Percentiles rank a stretch among this genome's conserved stretches.
These are phyloP conservation scores for Aspergillus heteromorphus DNA, from an alignment of 495 filamentous ascomycete species.

Conservation along the genomic window DNA sequence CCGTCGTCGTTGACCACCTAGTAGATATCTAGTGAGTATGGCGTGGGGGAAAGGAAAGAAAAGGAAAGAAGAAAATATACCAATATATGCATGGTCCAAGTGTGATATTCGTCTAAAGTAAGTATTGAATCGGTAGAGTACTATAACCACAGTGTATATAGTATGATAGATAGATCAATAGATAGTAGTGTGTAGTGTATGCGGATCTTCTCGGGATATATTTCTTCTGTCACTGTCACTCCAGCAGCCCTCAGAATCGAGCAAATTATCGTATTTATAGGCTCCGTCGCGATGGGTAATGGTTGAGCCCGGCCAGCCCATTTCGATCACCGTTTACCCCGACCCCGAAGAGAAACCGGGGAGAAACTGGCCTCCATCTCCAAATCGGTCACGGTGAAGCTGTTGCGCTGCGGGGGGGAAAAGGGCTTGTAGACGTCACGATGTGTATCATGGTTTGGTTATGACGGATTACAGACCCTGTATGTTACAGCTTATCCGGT, in stretches of 20 bases:
- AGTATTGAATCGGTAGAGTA: too few species aligned
- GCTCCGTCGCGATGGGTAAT: background rate
- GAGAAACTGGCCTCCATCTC: slow-evolving; percentile 11
- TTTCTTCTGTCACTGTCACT: too few species aligned
- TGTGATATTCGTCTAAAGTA: too few species aligned
- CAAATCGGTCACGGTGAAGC: slow-evolving; percentile 27
- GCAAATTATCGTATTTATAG: slow-evolving; percentile 19
- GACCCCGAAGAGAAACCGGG: slow-evolving; percentile 15
- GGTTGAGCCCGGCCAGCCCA: slow-evolving; percentile 4
- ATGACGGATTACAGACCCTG: slow-evolving; percentile 3
- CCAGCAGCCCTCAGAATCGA: too few species aligned
- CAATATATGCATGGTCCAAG: slow-evolving; percentile 47
- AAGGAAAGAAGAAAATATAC: slow-evolving; percentile 28
- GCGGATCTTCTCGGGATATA: too few species aligned
- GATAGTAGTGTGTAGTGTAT: too few species aligned
- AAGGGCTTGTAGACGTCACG: background rate
- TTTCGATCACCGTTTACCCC: slow-evolving; percentile 6
- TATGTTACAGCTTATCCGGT: background rate
- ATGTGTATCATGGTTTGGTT: background rate
- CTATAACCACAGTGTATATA: too few species aligned
- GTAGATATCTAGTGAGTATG: too few species aligned
- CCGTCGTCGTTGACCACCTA: slow-evolving; percentile 94
- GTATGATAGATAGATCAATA: too few species aligned
- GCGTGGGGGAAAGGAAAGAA: slow-evolving; percentile 2
- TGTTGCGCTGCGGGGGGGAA: slow-evolving; percentile 28